A percentile compares a stretch with the other conserved stretches of the same genome.
Conservation (phyloP, 1,284 basidiomycete species). For the Inonotus hispidus region DNA sequence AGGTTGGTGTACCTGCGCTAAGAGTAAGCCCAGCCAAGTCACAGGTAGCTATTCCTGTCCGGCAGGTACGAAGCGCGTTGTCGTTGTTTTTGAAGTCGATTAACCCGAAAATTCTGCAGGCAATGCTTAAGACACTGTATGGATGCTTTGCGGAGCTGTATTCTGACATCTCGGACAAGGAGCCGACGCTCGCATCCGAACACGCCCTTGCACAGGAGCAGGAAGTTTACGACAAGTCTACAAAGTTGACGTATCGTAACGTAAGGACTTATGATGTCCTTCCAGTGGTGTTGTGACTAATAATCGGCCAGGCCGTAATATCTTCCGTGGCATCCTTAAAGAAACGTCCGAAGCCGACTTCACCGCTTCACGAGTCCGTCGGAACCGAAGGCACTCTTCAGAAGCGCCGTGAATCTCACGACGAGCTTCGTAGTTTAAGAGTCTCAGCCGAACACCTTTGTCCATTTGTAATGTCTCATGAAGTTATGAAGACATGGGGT, state of each 20-base stretch:
- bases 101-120: slow-evolving; percentile 32
- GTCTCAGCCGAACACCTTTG: slow-evolving; percentile 53
- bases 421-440: slow-evolving; percentile 50
- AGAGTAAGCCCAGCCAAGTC: slow-evolving; percentile 58
- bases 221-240: slow-evolving; percentile 66
- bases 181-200: slow-evolving; percentile 59
- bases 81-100: slow-evolving; percentile 1
- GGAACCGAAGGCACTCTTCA: slow-evolving; percentile 72
- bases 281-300: slow-evolving; percentile 4
- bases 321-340: slow-evolving; percentile 68
- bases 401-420: slow-evolving; percentile 52
- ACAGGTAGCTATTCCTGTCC: slow-evolving; percentile 58
- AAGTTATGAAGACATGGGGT: slow-evolving; percentile 60
- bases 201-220: slow-evolving; percentile 76
- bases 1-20: slow-evolving; percentile 65
- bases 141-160: slow-evolving; percentile 69
- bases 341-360: slow-evolving; percentile 59
- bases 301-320: slow-evolving; percentile 57
- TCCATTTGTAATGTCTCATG: slow-evolving; percentile 51
- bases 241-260: slow-evolving; percentile 74
- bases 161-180: slow-evolving; percentile 40
- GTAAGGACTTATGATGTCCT: slow-evolving; percentile 34
- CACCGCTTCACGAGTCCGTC: slow-evolving; percentile 63
- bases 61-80: slow-evolving; percentile 47
- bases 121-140: slow-evolving; percentile 66